These are phyloP conservation scores for Diutina siamensis DNA, from an alignment of 1,139 yeast genomes.

Conservation along the genomic window DNA sequence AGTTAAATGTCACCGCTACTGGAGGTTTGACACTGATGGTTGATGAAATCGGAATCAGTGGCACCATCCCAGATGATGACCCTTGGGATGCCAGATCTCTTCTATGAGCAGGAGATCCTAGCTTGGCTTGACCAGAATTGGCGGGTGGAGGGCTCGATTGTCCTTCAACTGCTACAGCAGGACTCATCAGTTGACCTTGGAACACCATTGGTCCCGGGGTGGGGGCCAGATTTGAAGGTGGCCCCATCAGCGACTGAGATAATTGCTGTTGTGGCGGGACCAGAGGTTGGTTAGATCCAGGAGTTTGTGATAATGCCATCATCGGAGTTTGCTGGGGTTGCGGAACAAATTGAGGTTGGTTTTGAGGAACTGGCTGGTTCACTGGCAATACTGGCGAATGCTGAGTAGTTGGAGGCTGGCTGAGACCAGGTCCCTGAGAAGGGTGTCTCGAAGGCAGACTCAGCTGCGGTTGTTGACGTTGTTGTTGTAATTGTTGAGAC, in stretches of 20 bases:
- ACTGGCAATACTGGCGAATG: neutral
- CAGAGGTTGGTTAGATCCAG: neutral
- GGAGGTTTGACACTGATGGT: constrained; percentile 5
- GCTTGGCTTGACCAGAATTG: neutral
- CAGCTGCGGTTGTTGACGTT: neutral
- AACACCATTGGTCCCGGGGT: constrained; percentile 4
- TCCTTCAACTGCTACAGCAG: neutral
- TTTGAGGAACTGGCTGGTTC: neutral
- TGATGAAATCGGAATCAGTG: constrained; percentile 3
- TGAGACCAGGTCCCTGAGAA: neutral
- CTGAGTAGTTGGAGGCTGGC: constrained; percentile 1
- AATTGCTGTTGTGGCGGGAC: neutral
- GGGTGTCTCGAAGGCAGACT: constrained; percentile 2
- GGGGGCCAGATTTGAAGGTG: neutral
- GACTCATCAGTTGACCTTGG: neutral
- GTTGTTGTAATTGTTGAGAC: neutral
- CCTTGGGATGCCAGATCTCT: constrained; percentile 3
- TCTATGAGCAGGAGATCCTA: neutral
- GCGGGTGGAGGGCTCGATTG: neutral
- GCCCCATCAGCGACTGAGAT: neutral
- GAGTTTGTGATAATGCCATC: neutral
- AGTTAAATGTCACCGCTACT: neutral
- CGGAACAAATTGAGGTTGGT: neutral
- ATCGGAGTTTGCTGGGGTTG: neutral
- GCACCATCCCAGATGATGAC: neutral